phyloP scores from a whole-genome alignment of 2,329 filamentous ascomycete species.

The Parasarocladium wereldwijsianum region DNA sequence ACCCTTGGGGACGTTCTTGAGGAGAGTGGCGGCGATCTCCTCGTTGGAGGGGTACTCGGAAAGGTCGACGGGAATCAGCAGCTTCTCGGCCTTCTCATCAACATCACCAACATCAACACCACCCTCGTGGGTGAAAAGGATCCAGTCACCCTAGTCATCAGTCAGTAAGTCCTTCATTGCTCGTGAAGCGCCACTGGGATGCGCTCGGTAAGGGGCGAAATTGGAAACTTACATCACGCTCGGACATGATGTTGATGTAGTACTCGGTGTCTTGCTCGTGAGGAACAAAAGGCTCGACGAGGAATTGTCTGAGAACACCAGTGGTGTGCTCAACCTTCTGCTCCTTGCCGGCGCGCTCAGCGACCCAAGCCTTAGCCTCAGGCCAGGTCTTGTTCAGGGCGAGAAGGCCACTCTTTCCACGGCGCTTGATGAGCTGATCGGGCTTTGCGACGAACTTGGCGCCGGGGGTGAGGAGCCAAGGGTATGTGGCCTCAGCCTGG shows the following conservation, averaged over 20 bases:
- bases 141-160: slow-evolving; percentile 80
- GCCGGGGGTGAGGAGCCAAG: slow-evolving; percentile 73
- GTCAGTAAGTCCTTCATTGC: not conserved
- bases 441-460: slow-evolving; percentile 97
- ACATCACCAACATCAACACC: slow-evolving; percentile 99
- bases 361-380: slow-evolving; percentile 88
- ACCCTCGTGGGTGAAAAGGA: slow-evolving; percentile 98
- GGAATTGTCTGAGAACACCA: slow-evolving; percentile 83
- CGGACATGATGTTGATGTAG: slow-evolving; percentile 99
- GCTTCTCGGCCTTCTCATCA: slow-evolving; percentile 96
- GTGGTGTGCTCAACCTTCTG: slow-evolving; percentile 87
- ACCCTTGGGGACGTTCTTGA: slow-evolving; percentile 88
- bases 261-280: slow-evolving; percentile 94
- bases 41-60: slow-evolving; percentile 91
- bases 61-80: slow-evolving; percentile 92
- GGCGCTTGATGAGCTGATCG: slow-evolving; percentile 98
- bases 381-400: slow-evolving; percentile 95
- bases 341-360: slow-evolving; percentile 77
- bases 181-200: too few species aligned
- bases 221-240: slow-evolving; percentile 90
- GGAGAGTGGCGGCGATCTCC: slow-evolving; percentile 68
- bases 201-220: too few species aligned
- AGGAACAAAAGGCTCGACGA: slow-evolving; percentile 96
- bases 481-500: slow-evolving; percentile 92
- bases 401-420: slow-evolving; percentile 95